Evolutionary conservation across 108 stramenopile genomes (phyloP).

Genomic region (Seminavis robusta): DNA sequence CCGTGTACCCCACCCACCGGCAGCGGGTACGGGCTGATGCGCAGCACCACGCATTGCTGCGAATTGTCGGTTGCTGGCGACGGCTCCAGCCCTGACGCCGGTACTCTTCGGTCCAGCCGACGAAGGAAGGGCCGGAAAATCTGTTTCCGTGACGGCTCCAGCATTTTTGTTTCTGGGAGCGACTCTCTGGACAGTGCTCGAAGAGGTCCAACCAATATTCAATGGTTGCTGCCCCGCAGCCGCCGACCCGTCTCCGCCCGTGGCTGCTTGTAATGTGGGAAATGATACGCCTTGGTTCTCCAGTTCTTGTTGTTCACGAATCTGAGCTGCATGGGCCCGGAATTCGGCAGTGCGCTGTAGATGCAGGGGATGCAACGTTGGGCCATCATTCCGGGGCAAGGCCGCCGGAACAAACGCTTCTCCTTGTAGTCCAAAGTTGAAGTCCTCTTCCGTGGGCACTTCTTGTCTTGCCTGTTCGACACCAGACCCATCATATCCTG

Average conservation of each 20-base stretch:
- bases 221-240: neutral
- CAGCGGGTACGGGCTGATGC: no score
- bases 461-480: conserved; percentile 24
- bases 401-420: conserved; percentile 86
- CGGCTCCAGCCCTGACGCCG: neutral
- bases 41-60: conserved; percentile 5
- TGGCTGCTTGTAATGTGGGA: conserved; percentile 48
- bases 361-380: conserved; percentile 64
- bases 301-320: conserved; percentile 39
- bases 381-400: conserved; percentile 24
- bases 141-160: conserved; percentile 26
- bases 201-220: conserved; percentile 38
- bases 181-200: conserved; percentile 14
- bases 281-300: conserved; percentile 43
- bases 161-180: conserved; percentile 5
- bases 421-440: conserved; percentile 74
- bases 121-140: conserved; percentile 41
- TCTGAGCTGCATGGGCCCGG: conserved; percentile 57
- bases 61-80: neutral
- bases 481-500: conserved; percentile 32
- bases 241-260: neutral
- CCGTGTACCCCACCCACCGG: no score
- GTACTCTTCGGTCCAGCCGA: conserved; percentile 1
- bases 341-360: conserved; percentile 77
- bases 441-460: conserved; percentile 47